A percentile compares a stretch with the other conserved stretches of the same genome.
phyloP scores from a whole-genome alignment of 352 stramenopile species.

The Phytophthora nicotianae region DNA sequence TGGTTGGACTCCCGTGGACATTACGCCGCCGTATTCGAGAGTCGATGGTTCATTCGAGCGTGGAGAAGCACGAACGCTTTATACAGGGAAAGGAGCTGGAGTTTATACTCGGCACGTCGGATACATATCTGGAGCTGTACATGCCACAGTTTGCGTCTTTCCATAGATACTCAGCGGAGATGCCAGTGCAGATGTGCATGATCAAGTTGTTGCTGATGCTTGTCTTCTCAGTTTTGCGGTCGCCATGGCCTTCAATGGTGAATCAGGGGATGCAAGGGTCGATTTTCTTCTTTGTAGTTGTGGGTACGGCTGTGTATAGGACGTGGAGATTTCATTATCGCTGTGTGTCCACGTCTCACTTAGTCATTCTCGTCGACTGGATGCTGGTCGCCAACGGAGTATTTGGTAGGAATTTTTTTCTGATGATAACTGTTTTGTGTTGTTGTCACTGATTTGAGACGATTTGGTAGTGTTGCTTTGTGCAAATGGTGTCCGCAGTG shows the following conservation, averaged over 20 bases:
- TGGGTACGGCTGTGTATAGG: slow-evolving; percentile 31
- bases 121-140: slow-evolving; percentile 64
- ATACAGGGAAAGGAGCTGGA: slow-evolving; percentile 58
- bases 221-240: slow-evolving; percentile 58
- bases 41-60: slow-evolving; percentile 34
- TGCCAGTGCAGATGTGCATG: slow-evolving; percentile 45
- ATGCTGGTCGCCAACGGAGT: slow-evolving; percentile 52
- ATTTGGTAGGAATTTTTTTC: slow-evolving; percentile 43
- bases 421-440: not conserved
- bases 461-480: slow-evolving; percentile 50
- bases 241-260: slow-evolving; percentile 35
- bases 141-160: slow-evolving; percentile 62
- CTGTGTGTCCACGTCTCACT: slow-evolving; percentile 38
- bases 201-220: slow-evolving; percentile 59
- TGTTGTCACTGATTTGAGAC: slow-evolving; percentile 1
- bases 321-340: slow-evolving; percentile 42
- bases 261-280: slow-evolving; percentile 58
- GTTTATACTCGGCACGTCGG: slow-evolving; percentile 57
- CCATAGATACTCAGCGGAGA: slow-evolving; percentile 29
- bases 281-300: slow-evolving; percentile 43
- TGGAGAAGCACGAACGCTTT: slow-evolving; percentile 54
- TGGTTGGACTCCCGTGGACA: slow-evolving; percentile 49
- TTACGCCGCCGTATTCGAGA: slow-evolving; percentile 40
- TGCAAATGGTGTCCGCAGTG: slow-evolving; percentile 60
- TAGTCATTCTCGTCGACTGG: slow-evolving; percentile 42